Evolutionary conservation across 805 yeast genomes (phyloP).

Genomic region (Yamadazyma phyllophila): DNA sequence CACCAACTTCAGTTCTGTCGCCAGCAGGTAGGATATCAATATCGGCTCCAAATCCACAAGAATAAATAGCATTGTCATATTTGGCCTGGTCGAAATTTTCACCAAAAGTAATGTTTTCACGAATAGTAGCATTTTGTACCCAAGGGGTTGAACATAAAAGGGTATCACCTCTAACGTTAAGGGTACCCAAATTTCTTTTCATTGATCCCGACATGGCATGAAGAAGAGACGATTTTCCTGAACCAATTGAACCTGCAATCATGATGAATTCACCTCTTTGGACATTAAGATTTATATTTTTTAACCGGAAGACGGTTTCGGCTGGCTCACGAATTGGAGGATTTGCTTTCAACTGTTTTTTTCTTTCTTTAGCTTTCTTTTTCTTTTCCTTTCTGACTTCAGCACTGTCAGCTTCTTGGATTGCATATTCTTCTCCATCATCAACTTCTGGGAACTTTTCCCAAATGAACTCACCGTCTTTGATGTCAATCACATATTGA

Average conservation of each 20-base stretch:
- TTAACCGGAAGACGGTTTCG: constrained; percentile 20
- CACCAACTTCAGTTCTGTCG: constrained; percentile 36
- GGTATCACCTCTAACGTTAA: constrained; percentile 25
- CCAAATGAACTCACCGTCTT: constrained; percentile 12
- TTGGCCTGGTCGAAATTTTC: constrained; percentile 18
- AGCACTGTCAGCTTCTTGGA: constrained; percentile 1
- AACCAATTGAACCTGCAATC: constrained; percentile 34
- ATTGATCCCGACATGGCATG: constrained; percentile 37
- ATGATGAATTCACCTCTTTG: constrained; percentile 33
- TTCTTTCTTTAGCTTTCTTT: not conserved
- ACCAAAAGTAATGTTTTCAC: constrained; percentile 31
- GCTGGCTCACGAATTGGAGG: not conserved
- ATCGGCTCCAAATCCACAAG: constrained; percentile 29
- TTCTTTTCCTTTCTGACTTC: constrained; percentile 2
- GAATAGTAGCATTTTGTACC: constrained; percentile 37
- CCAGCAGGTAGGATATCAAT: constrained; percentile 29
- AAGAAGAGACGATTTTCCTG: constrained; percentile 36
- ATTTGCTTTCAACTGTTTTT: not conserved
- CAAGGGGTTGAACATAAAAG: constrained; percentile 32
- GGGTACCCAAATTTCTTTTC: constrained; percentile 28
- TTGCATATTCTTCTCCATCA: constrained; percentile 10
- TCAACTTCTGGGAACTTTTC: constrained; percentile 12
- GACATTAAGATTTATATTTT: constrained; percentile 22
- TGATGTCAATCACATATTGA: constrained; percentile 8
- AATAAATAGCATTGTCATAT: constrained; percentile 23